Evolutionary conservation across 78 protist genomes (phyloP), one percentile per base, ranked within the genome.

Genomic region (Cavenderia fasciculata): DNA sequence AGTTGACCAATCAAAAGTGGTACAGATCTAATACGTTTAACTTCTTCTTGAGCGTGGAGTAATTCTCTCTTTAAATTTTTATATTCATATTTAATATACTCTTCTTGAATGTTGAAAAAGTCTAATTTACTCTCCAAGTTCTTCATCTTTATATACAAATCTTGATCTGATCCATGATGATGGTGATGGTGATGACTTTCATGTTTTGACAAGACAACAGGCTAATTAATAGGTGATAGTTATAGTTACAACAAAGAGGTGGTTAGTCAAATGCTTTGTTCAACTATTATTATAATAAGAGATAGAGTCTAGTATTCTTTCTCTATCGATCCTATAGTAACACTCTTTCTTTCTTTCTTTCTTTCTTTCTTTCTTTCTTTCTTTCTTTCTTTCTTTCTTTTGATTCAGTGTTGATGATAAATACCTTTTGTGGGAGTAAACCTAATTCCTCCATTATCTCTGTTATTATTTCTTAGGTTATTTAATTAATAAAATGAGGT

Each of bases 1-100:
- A 98, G 98, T 90, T 99, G 99, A 1, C 99, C 99, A 49, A 99
- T 96, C 23, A 98, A 84, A 7, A 99, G 98, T 23, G 99, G 99
- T 27, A 98, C 99, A 8, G 99, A 95, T 85, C 98, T 99, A 76
- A 98, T 98, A 38, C 99, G 95, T 91, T 98, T 98, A 89, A 95
- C 97, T 85, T 99, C 99, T 54, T 98, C 99, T 92, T 98, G 97
- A 7, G 99, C 99, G 16, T 99, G 92, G 49, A 97, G 57, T 14
- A 95, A 89, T 73, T 99, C 99, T 19, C 99, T 74, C 78, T 96
- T 97, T 44, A 99, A 87, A 34, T 97, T 95, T 59, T 92, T 78
- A 61, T 87, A 94, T 69, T 97, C 99, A 75, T 98, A 97, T 90
- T 98, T 98, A 85, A 98, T 90, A 91, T 97, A 98, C 40, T 95